phyloP scores from a whole-genome alignment of 768 basidiomycete genomes.

The Pleurotus platypus region DNA sequence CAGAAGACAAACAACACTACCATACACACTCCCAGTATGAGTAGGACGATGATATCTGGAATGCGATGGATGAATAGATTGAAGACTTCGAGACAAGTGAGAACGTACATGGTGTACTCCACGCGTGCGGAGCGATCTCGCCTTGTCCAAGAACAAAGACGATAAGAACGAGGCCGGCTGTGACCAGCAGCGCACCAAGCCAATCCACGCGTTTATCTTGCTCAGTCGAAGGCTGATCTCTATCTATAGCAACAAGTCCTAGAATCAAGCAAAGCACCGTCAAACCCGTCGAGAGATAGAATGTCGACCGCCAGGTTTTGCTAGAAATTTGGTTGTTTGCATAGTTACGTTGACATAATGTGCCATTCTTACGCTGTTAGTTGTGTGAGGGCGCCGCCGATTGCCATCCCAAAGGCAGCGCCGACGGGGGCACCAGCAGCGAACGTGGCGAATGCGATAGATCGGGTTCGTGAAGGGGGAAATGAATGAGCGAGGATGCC shows the following conservation, averaged over 20 bases:
- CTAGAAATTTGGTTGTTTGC: slow-evolving; percentile 8
- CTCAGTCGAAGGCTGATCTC: slow-evolving; percentile 32
- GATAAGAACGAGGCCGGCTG: slow-evolving; percentile 61
- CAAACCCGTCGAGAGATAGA: slow-evolving; percentile 45
- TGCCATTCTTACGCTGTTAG: slow-evolving; percentile 13
- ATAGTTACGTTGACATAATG: background rate
- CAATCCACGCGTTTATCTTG: slow-evolving; percentile 56
- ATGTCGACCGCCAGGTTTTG: slow-evolving; percentile 46
- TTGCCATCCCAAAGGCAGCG: slow-evolving; percentile 46
- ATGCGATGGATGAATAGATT: slow-evolving; percentile 12
- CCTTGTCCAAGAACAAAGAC: slow-evolving; percentile 69
- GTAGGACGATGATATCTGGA: slow-evolving; percentile 60
- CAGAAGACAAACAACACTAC: slow-evolving; percentile 53
- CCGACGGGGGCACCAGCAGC: slow-evolving; percentile 70
- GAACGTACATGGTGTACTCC: slow-evolving; percentile 41
- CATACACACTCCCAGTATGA: slow-evolving; percentile 57
- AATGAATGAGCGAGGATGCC: slow-evolving; percentile 68
- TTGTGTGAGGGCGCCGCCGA: slow-evolving; percentile 59
- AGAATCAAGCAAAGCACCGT: slow-evolving; percentile 34
- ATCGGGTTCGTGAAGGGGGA: slow-evolving; percentile 45
- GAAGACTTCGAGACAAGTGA: slow-evolving; percentile 1
- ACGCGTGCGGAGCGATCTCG: slow-evolving; percentile 50
- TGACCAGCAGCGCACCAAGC: slow-evolving; percentile 63
- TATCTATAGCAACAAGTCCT: slow-evolving; percentile 46
- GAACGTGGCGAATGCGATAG: slow-evolving; percentile 65